These are phyloP conservation scores for Colletotrichum eleusines DNA, from an alignment of 2,329 filamentous ascomycete genomes.

Conservation along the genomic window DNA sequence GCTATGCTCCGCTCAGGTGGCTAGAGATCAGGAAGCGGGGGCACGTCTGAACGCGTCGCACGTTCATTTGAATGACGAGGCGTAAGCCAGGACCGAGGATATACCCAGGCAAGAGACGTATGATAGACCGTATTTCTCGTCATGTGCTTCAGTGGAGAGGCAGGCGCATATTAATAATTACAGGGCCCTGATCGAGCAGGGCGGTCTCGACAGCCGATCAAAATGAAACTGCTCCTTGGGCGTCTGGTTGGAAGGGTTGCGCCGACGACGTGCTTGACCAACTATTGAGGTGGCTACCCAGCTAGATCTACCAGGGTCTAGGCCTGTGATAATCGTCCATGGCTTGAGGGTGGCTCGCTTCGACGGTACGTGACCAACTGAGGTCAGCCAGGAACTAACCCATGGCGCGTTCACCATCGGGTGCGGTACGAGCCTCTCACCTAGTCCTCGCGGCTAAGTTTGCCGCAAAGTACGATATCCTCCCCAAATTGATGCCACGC, in stretches of 20 bases:
- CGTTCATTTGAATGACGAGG: not conserved
- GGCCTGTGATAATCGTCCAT: not conserved
- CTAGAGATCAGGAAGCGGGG: conserved; percentile 52
- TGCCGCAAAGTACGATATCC: conserved; percentile 86
- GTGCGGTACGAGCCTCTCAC: not conserved
- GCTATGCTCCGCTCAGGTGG: conserved; percentile 56
- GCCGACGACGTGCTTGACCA: conserved; percentile 17
- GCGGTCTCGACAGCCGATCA: conserved; percentile 19
- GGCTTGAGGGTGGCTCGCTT: not conserved
- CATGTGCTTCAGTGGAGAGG: conserved; percentile 17
- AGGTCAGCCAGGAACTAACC: conserved; percentile 11
- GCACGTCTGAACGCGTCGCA: conserved; percentile 42
- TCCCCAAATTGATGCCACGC: conserved; percentile 84
- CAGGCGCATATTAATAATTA: conserved; percentile 14
- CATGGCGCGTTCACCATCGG: not conserved
- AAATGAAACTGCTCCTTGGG: conserved; percentile 28
- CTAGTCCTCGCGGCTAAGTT: conserved; percentile 52
- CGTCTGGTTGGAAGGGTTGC: conserved; percentile 13
- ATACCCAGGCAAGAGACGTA: conserved; percentile 31
- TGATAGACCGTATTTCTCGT: conserved; percentile 32
- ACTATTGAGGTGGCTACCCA: conserved; percentile 8
- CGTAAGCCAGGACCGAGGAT: not conserved
- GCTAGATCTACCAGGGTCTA: not conserved
- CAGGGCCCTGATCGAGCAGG: conserved; percentile 17
- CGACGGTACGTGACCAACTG: not conserved